These are phyloP conservation scores for Coprinellus aureogranulatus DNA, from an alignment of 768 basidiomycete genomes.

Conservation along the genomic window DNA sequence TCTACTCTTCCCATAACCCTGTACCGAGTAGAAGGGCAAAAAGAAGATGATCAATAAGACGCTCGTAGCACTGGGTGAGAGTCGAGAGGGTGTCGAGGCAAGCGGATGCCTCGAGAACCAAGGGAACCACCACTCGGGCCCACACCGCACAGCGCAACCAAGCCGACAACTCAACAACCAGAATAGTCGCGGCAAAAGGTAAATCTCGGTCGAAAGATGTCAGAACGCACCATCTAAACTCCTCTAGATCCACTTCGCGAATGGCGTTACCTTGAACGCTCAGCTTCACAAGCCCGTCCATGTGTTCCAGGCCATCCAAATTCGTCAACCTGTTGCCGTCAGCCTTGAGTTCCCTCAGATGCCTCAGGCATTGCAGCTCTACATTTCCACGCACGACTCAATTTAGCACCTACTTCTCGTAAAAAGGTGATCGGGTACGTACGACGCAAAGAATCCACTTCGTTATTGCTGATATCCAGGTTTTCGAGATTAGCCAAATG, in stretches of 20 bases:
- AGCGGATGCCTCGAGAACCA: too few relatives aligned
- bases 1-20: constrained; percentile 7
- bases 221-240: constrained; percentile 59
- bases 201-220: constrained; percentile 15
- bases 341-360: constrained; percentile 85
- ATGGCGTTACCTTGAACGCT: constrained; percentile 78
- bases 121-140: too few relatives aligned
- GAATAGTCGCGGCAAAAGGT: constrained; percentile 7
- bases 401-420: constrained; percentile 12
- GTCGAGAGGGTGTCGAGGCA: too few relatives aligned
- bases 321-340: constrained; percentile 79
- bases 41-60: constrained; percentile 13
- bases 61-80: neutral
- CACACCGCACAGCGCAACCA: neutral
- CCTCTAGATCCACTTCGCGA: constrained; percentile 53
- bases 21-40: too few relatives aligned
- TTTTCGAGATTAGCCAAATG: constrained; percentile 84
- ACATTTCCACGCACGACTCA: constrained; percentile 9
- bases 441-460: constrained; percentile 86
- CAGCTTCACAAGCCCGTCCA: constrained; percentile 82
- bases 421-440: constrained; percentile 33
- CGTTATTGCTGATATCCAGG: constrained; percentile 88
- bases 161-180: neutral
- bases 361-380: constrained; percentile 84
- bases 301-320: constrained; percentile 71